Conservation (phyloP, 177 flowering plant species). For the Telopea speciosissima region DNA sequence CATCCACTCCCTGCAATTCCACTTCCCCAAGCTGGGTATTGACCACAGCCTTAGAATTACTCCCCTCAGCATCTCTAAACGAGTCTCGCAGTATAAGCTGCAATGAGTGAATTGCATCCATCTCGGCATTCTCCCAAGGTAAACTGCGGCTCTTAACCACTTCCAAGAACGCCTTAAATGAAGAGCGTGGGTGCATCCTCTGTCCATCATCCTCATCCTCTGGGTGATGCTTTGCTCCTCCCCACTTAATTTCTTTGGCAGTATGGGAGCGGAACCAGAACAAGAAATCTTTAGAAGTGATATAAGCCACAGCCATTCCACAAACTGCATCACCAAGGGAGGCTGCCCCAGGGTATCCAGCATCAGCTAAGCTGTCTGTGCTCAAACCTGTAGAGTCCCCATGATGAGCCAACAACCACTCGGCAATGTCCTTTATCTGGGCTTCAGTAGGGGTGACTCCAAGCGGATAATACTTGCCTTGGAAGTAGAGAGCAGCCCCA, state of each 20-base stretch:
- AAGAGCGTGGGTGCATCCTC: constrained; percentile 95
- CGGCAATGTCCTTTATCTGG: constrained; percentile 75
- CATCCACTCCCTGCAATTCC: constrained; percentile 73
- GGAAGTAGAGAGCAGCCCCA: constrained; percentile 82
- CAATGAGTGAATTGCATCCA: constrained; percentile 97
- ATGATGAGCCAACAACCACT: constrained; percentile 71
- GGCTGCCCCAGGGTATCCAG: constrained; percentile 89
- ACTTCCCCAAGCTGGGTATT: constrained; percentile 34
- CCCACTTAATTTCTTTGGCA: constrained; percentile 94
- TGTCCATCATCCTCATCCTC: constrained; percentile 91
- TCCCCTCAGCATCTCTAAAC: constrained; percentile 51
- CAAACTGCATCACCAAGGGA: constrained; percentile 90
- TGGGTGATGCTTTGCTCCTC: constrained; percentile 98
- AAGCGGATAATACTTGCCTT: constrained; percentile 61
- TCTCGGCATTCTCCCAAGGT: constrained; percentile 96
- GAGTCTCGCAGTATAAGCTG: constrained; percentile 92
- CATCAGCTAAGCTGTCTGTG: constrained; percentile 89
- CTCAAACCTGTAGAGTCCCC: constrained; percentile 92
- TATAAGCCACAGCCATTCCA: constrained; percentile 95
- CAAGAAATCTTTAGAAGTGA: constrained; percentile 68
- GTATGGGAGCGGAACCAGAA: constrained; percentile 97
- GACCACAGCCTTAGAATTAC: constrained; percentile 54
- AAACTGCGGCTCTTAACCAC: constrained; percentile 88
- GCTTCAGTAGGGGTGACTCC: constrained; percentile 85
- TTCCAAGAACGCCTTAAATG: constrained; percentile 91